A percentile compares a stretch with the other conserved stretches of the same genome.
These are phyloP conservation scores for Sphaerulina vaccinii DNA, from an alignment of 2,329 filamentous ascomycete genomes.

Conservation along the genomic window DNA sequence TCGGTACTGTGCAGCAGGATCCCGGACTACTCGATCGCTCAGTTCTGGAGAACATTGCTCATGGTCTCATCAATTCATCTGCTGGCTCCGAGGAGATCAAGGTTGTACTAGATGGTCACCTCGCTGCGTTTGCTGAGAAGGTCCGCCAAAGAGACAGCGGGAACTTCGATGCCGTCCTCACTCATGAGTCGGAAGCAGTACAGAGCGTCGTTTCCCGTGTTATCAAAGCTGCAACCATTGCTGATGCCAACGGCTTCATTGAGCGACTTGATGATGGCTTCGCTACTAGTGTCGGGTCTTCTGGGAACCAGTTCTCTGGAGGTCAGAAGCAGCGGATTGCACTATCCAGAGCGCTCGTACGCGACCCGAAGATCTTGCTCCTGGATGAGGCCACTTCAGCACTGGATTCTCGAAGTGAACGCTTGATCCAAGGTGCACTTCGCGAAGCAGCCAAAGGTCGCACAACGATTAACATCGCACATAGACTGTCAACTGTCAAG, in stretches of 20 bases:
- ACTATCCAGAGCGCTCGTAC: constrained; percentile 44
- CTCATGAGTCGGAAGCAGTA: constrained; percentile 31
- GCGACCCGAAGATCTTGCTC: constrained; percentile 41
- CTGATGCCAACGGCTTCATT: constrained; percentile 58
- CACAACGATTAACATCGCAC: constrained; percentile 46
- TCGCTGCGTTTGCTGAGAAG: constrained; percentile 51
- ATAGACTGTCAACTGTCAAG: constrained; percentile 44
- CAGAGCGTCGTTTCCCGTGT: constrained; percentile 54
- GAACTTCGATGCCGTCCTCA: constrained; percentile 48
- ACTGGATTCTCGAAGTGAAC: constrained; percentile 30
- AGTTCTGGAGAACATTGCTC: constrained; percentile 55
- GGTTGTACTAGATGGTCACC: constrained; percentile 37
- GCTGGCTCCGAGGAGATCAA: constrained; percentile 43
- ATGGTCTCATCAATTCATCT: constrained; percentile 47
- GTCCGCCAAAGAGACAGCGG: constrained; percentile 48
- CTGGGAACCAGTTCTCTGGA: constrained; percentile 34
- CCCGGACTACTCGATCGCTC: constrained; percentile 53
- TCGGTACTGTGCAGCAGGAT: constrained; percentile 51
- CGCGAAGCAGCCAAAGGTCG: constrained; percentile 37
- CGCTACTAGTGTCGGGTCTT: constrained; percentile 49
- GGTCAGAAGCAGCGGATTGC: constrained; percentile 47
- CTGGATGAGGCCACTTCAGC: constrained; percentile 47
- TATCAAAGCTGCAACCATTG: constrained; percentile 53
- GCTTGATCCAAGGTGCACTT: constrained; percentile 38
- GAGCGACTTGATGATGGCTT: constrained; percentile 51